Evolutionary conservation across 108 stramenopile species (phyloP), one percentile per base, ranked within the genome.

Genomic region (Seminavis robusta): DNA sequence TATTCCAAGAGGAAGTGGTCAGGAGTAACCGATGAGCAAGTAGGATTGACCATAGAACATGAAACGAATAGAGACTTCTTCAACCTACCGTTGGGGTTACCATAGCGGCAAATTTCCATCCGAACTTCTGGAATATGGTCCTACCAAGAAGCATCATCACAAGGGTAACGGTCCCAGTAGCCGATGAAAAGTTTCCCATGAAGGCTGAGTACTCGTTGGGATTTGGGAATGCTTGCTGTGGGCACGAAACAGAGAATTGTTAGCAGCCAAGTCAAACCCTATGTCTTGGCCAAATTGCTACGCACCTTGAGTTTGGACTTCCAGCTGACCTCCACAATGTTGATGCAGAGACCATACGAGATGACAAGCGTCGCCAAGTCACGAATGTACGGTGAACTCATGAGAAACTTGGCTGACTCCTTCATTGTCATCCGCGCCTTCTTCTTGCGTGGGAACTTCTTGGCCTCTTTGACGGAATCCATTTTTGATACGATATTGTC

Each of bases 321-420:
- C 98, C 98, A 99, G 31, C 90, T 93, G 19, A 99, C 97, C 73
- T 99, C 98, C 10, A 97, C 97, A 63, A 99, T 90, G 77, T 98
- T 98, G 79, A 99, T 99, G 55, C 92, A 90, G 93, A 99, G 90
- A 48, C 98, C 98, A 59, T 99, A 99, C 44, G 84, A 84, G 32
- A 99, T 92, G 10, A 99, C 98, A 25, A 99, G 62, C 37, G 75
- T 84, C 0, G 96, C 97, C 31, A 98, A 61, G 64, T 97, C 72
- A 2, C 90, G 73, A 69, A 95, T 97, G 88, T 97, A 98, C 8
- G 76, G 69, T 24, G 86, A 89, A 50, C 70, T 83, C 66, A 90
- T 73, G 21, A 98, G 81, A 75, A 95, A 98, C 61, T 94, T 88
- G 29, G 92, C 88, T 16, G 88, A 90, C 38, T 98, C 97, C 20